These are phyloP conservation scores for Corymbia citriodora DNA, from an alignment of 441 rosid species.

Conservation along the genomic window DNA sequence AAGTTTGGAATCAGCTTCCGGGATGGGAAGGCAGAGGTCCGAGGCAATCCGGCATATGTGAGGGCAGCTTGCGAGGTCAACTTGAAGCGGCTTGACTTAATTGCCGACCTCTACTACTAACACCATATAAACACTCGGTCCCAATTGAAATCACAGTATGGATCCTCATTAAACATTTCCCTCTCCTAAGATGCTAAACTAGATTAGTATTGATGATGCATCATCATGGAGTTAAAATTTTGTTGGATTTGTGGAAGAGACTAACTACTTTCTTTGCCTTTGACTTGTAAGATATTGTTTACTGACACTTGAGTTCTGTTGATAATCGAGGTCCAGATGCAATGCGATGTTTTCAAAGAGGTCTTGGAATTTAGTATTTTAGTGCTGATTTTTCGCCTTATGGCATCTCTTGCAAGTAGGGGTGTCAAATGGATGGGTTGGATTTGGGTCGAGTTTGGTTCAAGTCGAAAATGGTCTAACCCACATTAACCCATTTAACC, in stretches of 20 bases:
- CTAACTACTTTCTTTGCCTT: background rate
- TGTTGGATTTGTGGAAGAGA: background rate
- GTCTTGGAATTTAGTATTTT: background rate
- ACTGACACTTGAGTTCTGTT: background rate
- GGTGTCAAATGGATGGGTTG: too few relatives aligned
- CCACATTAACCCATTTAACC: too few relatives aligned
- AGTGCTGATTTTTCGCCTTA: too few relatives aligned
- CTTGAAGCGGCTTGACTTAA: constrained; percentile 1
- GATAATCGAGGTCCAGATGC: background rate
- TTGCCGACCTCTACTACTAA: constrained; percentile 6
- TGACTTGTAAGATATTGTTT: background rate
- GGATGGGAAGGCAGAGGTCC: background rate
- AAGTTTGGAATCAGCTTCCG: background rate
- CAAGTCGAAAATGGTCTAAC: too few relatives aligned
- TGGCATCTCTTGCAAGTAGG: too few relatives aligned
- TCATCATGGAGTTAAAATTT: background rate
- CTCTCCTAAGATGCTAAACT: background rate
- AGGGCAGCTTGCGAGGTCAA: constrained; percentile 8
- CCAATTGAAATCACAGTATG: constrained; percentile 11
- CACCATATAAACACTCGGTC: constrained; percentile 1
- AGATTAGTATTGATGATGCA: background rate
- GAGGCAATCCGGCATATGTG: constrained; percentile 5
- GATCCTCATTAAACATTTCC: background rate
- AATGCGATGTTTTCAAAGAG: background rate
- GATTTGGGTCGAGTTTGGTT: too few relatives aligned